Evolutionary conservation across 495 filamentous ascomycete genomes (phyloP), one percentile per base, ranked within the genome.

Genomic region (Daldinia childiae): DNA sequence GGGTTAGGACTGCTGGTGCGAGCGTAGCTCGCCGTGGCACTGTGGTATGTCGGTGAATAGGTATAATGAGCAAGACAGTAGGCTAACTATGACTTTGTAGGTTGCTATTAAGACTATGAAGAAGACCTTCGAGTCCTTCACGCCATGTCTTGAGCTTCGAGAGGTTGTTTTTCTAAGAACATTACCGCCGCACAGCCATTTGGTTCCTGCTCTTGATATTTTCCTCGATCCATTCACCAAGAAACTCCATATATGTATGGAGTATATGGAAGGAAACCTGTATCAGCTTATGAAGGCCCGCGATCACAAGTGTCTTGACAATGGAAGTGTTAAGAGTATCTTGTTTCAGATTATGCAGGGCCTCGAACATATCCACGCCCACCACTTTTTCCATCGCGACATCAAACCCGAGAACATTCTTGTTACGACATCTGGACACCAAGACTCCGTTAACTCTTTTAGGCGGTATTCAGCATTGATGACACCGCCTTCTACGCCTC

Each of bases 91-190:
- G 62, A n/a, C 38, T 54, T 29, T 52, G 26, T 66, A 99, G 95
- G 93, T 99, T 73, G 95, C 95, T 2, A 97, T 99, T 78, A 99
- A 99, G 84, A 98, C 95, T 17, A 98, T 99, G 96, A 99, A 99
- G 87, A 99, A 99, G 87, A 93, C 92, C 0, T 99, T 98, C 72
- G 94, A 98, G 39, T 95, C 92, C 4, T 92, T 98, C 76, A 81
- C 85, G 24, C 92, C 92, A 43, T 98, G 96, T 78, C 78, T 97
- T 66, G 95, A 99, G 76, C 84, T 99, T 51, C 88, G 95, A 64
- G 96, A 99, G 79, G 96, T 99, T 58, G 94, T 98, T 78, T 99
- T 99, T 82, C 85, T 99, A 26, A 88, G 92, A 69, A 93, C 94
- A 12, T 81, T 99, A 15, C 96, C 96, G 0, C 82, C 86, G 50